Conservation (phyloP, 2,329 filamentous ascomycete genomes). For the Trichoderma polysporum region DNA sequence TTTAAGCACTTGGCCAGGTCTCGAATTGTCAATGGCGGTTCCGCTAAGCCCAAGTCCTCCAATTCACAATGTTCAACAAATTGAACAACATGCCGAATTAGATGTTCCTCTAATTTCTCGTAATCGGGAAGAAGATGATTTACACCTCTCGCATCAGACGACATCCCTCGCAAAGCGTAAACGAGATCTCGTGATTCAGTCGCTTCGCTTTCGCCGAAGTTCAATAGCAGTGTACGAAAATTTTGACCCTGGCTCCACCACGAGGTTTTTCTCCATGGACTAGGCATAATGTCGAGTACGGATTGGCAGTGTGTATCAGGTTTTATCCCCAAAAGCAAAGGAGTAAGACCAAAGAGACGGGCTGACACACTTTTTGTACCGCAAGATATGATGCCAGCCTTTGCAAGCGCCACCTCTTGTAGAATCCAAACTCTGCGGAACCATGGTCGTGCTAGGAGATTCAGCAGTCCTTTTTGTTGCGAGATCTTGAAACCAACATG, state of each 20-base stretch:
- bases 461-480: neutral
- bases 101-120: accelerated
- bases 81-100: neutral
- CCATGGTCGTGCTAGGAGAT: neutral
- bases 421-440: constrained; percentile 2
- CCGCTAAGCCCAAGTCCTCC: accelerated
- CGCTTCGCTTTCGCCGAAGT: neutral
- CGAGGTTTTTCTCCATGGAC: neutral
- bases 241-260: neutral
- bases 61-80: neutral
- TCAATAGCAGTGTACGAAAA: neutral
- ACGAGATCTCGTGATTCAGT: neutral
- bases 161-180: neutral
- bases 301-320: neutral
- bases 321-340: neutral
- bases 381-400: neutral
- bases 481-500: accelerated
- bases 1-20: neutral
- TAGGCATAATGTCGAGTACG: constrained; percentile 4
- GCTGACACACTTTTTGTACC: neutral
- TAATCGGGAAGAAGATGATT: neutral
- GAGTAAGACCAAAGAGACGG: neutral
- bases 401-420: neutral
- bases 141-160: neutral
- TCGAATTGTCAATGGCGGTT: neutral